Evolutionary conservation across 768 basidiomycete species (phyloP).

Genomic region (Psilocybe cyanescens): DNA sequence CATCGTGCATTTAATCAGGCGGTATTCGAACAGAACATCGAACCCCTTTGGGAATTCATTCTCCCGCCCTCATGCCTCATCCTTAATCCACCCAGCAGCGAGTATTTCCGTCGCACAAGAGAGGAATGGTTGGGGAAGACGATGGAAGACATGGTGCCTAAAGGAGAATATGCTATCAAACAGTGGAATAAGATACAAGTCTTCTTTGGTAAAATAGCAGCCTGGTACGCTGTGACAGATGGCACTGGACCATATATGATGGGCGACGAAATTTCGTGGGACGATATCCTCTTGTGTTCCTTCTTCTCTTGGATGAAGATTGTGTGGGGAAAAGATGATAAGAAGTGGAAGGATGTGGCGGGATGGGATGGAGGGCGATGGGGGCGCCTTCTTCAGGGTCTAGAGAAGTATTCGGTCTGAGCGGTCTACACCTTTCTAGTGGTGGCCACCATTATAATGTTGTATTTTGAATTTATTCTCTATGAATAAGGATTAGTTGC

Average conservation of each 20-base stretch:
- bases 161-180: constrained; percentile 27
- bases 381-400: constrained; percentile 6
- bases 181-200: constrained; percentile 37
- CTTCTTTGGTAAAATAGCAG: constrained; percentile 25
- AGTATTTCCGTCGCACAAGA: constrained; percentile 38
- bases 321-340: constrained; percentile 34
- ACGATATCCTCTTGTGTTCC: constrained; percentile 44
- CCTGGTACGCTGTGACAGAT: constrained; percentile 29
- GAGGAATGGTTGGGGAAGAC: constrained; percentile 31
- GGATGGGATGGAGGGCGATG: constrained; percentile 37
- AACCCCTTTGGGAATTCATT: constrained; percentile 9
- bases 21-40: constrained; percentile 45
- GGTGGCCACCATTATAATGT: no score
- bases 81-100: constrained; percentile 18
- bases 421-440: no score
- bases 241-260: constrained; percentile 32
- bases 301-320: constrained; percentile 11
- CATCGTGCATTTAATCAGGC: no score
- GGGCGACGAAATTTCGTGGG: constrained; percentile 36
- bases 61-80: neutral
- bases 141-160: constrained; percentile 37
- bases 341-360: constrained; percentile 37
- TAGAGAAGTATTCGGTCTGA: no score
- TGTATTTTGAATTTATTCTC: no score
- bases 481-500: no score